Conservation (phyloP, 345 rosid genomes). For the Trapa bicornis region DNA sequence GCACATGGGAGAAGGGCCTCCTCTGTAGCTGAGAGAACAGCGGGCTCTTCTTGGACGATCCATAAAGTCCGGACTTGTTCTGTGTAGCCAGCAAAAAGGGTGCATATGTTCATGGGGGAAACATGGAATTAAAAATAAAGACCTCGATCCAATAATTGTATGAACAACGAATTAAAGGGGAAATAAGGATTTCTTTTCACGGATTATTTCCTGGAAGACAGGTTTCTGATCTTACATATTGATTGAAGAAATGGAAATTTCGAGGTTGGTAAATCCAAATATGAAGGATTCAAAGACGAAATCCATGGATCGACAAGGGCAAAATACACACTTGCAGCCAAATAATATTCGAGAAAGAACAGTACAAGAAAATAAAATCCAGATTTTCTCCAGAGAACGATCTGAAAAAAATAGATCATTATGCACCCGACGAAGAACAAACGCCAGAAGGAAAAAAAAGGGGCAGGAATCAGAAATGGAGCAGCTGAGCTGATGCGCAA, state of each 20-base stretch:
- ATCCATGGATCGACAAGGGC: not conserved
- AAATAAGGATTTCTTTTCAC: not conserved
- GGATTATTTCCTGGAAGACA: not conserved
- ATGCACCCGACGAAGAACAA: not conserved
- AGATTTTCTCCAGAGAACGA: not conserved
- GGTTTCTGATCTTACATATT: not conserved
- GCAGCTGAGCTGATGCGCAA: not conserved
- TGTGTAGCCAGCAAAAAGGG: not conserved
- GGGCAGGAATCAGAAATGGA: not conserved
- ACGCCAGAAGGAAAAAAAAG: not conserved
- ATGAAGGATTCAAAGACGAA: not conserved
- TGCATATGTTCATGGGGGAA: not conserved
- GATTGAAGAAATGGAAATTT: not conserved
- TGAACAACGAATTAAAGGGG: not conserved
- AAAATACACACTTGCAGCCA: not conserved
- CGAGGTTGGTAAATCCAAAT: not conserved
- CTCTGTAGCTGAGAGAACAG: constrained; percentile 2
- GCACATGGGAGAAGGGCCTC: not conserved
- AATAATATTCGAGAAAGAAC: not conserved
- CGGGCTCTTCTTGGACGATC: constrained; percentile 7
- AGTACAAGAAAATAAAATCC: not conserved
- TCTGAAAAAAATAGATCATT: not conserved
- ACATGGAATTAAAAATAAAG: not conserved
- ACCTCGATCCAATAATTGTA: not conserved
- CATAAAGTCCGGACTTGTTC: constrained; percentile 12